phyloP scores from a whole-genome alignment of 2,329 filamentous ascomycete genomes.

The Ophiostoma montium region DNA sequence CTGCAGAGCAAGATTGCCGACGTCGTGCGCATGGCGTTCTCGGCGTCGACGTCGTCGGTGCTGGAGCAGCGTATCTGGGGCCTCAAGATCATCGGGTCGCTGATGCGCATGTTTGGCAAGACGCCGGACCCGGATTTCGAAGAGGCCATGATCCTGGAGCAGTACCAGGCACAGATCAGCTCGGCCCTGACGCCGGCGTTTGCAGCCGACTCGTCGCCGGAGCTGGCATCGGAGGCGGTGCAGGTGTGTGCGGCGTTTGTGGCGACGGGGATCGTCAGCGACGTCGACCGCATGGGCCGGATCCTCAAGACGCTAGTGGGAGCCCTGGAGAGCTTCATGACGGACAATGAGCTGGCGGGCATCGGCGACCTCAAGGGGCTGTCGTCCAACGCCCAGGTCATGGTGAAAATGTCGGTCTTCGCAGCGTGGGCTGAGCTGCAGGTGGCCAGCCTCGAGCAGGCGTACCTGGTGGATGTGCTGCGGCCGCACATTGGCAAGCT shows the following conservation, averaged over 20 bases:
- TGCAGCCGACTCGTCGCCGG: slow-evolving; percentile 86
- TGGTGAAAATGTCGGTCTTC: slow-evolving; percentile 96
- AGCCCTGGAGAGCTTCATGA: slow-evolving; percentile 82
- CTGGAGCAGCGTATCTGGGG: slow-evolving; percentile 82
- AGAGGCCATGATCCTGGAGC: slow-evolving; percentile 91
- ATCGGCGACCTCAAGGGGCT: slow-evolving; percentile 89
- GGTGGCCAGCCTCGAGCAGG: slow-evolving; percentile 84
- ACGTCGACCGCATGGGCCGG: slow-evolving; percentile 95
- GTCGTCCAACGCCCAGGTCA: slow-evolving; percentile 90
- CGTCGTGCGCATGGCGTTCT: slow-evolving; percentile 93
- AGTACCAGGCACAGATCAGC: slow-evolving; percentile 97
- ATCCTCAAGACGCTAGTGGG: slow-evolving; percentile 88
- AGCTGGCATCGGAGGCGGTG: slow-evolving; percentile 87
- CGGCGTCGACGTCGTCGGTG: slow-evolving; percentile 86
- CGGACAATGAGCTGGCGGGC: slow-evolving; percentile 48
- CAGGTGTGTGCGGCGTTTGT: slow-evolving; percentile 98
- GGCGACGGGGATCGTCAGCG: slow-evolving; percentile 90
- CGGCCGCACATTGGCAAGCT: slow-evolving; percentile 80
- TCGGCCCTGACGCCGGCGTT: slow-evolving; percentile 94
- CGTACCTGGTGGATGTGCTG: slow-evolving; percentile 75
- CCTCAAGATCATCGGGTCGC: slow-evolving; percentile 81
- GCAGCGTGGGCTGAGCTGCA: slow-evolving; percentile 96
- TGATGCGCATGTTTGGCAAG: slow-evolving; percentile 91
- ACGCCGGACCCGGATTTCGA: slow-evolving; percentile 92
- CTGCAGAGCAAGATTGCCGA: slow-evolving; percentile 78